Evolutionary conservation across 2,329 filamentous ascomycete species (phyloP).

Genomic region (Chalaropsis ovoidea): DNA sequence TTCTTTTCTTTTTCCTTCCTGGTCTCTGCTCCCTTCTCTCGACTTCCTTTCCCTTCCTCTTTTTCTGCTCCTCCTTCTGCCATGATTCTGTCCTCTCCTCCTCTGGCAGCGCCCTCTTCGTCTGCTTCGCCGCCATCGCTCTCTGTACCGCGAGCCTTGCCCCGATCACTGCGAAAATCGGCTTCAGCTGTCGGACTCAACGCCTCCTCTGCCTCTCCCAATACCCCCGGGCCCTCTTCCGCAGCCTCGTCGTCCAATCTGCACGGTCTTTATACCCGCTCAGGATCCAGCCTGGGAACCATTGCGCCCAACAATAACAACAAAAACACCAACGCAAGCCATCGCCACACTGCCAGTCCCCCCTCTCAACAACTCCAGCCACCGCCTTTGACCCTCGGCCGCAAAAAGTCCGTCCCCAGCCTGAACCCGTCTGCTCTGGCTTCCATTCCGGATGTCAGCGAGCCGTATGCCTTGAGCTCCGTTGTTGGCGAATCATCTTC

Average conservation of each 20-base stretch:
- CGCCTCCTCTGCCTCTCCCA: background rate
- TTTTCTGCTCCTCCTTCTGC: slow-evolving; percentile 12
- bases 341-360: background rate
- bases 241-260: slow-evolving; percentile 24
- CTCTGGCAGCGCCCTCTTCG: slow-evolving; percentile 15
- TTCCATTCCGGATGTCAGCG: slow-evolving; percentile 55
- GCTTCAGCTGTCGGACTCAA: slow-evolving; percentile 23
- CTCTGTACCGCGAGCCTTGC: slow-evolving; percentile 21
- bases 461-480: slow-evolving; percentile 51
- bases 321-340: background rate
- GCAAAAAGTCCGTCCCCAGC: slow-evolving; percentile 62
- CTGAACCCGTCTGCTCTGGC: slow-evolving; percentile 55
- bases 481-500: slow-evolving; percentile 30
- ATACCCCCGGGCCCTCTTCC: slow-evolving; percentile 8
- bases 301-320: background rate
- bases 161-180: slow-evolving; percentile 23
- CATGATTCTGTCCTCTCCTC: slow-evolving; percentile 22
- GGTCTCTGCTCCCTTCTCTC: slow-evolving; percentile 8
- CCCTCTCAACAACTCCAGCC: slow-evolving; percentile 17
- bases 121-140: slow-evolving; percentile 19
- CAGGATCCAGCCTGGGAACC: slow-evolving; percentile 9
- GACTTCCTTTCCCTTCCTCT: slow-evolving; percentile 15
- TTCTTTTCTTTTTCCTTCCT: background rate
- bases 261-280: slow-evolving; percentile 19
- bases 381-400: slow-evolving; percentile 29